phyloP scores from a whole-genome alignment of 495 filamentous ascomycete species.

The Aspergillus cristatus region DNA sequence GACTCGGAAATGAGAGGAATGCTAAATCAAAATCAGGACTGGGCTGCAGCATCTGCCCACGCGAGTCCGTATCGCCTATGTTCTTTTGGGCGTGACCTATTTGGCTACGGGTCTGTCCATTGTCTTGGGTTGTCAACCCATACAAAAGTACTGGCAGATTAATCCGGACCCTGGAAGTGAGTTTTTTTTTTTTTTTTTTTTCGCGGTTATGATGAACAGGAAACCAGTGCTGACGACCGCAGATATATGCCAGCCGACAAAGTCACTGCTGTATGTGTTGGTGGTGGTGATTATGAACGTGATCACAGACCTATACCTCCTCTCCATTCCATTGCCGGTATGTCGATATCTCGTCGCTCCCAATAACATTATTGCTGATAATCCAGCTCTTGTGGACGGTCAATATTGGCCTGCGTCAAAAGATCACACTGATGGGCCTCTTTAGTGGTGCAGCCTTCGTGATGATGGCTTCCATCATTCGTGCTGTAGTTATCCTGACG shows the following conservation, averaged over 20 bases:
- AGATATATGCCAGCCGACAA: conserved; percentile 29
- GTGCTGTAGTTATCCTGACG: conserved; percentile 41
- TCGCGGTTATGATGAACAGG: neutral
- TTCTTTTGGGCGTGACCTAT: conserved; percentile 35
- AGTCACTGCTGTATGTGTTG: conserved; percentile 24
- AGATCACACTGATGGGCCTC: conserved; percentile 38
- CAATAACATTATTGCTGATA: too few relatives aligned
- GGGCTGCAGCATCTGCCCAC: conserved; percentile 30
- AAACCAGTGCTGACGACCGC: conserved; percentile 6
- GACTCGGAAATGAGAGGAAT: neutral
- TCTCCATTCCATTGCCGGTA: conserved; percentile 41
- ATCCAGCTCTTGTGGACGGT: conserved; percentile 36
- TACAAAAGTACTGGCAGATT: conserved; percentile 43
- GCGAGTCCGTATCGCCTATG: conserved; percentile 38
- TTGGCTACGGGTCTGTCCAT: conserved; percentile 35
- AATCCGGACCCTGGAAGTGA: conserved; percentile 42
- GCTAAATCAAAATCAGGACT: conserved; percentile 16
- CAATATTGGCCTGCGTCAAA: conserved; percentile 33
- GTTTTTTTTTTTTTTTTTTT: too few relatives aligned
- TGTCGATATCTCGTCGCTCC: conserved; percentile 2
- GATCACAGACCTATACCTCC: conserved; percentile 41
- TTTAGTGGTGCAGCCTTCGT: conserved; percentile 49
- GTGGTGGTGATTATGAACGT: conserved; percentile 37
- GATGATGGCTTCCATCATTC: conserved; percentile 45
- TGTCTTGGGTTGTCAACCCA: conserved; percentile 38